Percentiles rank a stretch among this genome's conserved stretches.
These are phyloP conservation scores for Blepharisma stoltei DNA, from an alignment of 73 alveolate genomes.

Conservation along the genomic window DNA sequence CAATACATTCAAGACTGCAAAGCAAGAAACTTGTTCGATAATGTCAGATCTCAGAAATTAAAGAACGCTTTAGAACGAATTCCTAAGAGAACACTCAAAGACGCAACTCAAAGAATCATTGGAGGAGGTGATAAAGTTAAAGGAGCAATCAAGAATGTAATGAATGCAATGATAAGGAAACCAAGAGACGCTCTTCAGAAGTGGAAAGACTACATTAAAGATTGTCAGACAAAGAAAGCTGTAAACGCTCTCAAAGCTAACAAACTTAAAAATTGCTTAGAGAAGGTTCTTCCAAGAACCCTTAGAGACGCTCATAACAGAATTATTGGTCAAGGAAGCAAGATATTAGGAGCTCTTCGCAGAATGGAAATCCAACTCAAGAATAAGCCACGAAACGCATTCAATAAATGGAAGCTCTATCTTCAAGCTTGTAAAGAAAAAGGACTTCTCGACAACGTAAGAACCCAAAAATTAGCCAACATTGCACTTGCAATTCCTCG, in stretches of 20 bases:
- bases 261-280: background rate
- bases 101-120: slow-evolving; percentile 3
- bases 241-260: background rate
- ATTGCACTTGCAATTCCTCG: background rate
- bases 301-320: background rate
- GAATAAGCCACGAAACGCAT: slow-evolving; percentile 15
- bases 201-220: slow-evolving; percentile 12
- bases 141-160: background rate
- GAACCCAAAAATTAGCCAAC: background rate
- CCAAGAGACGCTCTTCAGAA: slow-evolving; percentile 24
- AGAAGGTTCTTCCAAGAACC: too few species aligned
- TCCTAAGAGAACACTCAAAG: slow-evolving; percentile 1
- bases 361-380: background rate
- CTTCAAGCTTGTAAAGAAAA: background rate
- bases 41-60: too few species aligned
- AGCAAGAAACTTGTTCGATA: too few species aligned
- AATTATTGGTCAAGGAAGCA: slow-evolving; percentile 9
- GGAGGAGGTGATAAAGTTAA: slow-evolving; percentile 21
- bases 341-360: slow-evolving; percentile 1
- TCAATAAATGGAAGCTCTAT: slow-evolving; percentile 4
- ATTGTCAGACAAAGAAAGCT: background rate
- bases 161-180: background rate
- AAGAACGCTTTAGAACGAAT: too few species aligned
- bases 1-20: too few species aligned
- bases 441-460: slow-evolving; percentile 4